These are phyloP conservation scores for Triangularia setosa DNA, from an alignment of 2,329 filamentous ascomycete species.

Conservation along the genomic window DNA sequence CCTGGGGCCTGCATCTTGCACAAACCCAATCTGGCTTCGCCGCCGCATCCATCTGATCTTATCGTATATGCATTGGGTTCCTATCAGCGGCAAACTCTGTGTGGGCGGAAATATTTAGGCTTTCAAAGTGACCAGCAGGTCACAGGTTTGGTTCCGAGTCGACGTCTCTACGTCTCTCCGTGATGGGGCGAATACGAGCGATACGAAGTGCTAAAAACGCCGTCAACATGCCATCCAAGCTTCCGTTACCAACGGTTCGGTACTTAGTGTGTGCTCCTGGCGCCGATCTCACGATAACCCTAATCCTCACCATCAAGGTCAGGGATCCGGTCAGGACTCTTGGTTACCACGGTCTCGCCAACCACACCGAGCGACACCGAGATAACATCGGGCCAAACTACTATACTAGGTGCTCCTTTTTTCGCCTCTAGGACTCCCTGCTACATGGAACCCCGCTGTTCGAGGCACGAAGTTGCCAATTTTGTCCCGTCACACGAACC, in stretches of 20 bases:
- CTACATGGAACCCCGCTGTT: neutral
- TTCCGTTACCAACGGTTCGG: neutral
- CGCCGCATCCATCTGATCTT: neutral
- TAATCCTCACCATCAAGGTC: neutral
- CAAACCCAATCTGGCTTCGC: neutral
- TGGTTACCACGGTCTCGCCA: neutral
- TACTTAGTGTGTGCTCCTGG: neutral
- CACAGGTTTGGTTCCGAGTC: neutral
- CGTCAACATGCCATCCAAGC: neutral
- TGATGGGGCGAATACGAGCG: neutral
- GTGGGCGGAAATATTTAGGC: neutral
- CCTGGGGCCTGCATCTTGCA: neutral
- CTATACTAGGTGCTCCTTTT: neutral
- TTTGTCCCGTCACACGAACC: neutral
- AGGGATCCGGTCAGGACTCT: neutral
- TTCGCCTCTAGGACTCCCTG: neutral
- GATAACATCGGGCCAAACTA: neutral
- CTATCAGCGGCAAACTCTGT: neutral
- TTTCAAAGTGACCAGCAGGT: neutral
- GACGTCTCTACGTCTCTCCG: neutral
- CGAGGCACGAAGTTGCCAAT: neutral
- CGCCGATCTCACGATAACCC: slow-evolving; percentile 1
- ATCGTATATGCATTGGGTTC: neutral
- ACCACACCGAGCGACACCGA: neutral
- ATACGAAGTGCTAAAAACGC: neutral